phyloP scores from a whole-genome alignment of 192 early-diverging fungal species.

The Chytriomyces sp. region DNA sequence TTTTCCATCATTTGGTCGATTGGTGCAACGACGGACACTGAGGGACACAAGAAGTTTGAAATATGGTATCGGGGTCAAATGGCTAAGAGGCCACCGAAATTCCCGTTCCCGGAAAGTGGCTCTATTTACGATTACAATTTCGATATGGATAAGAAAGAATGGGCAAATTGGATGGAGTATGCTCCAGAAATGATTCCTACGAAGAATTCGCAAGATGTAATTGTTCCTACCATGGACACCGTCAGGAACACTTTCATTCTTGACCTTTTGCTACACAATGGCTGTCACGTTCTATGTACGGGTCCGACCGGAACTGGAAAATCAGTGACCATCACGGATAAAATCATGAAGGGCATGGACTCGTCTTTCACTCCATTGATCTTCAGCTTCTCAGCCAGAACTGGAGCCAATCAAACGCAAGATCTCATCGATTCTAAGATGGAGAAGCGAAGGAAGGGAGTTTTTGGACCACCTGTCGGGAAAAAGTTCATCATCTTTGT shows the following conservation, averaged over 20 bases:
- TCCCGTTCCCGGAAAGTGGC: constrained; percentile 44
- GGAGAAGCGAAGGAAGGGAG: constrained; percentile 65
- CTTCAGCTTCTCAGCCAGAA: constrained; percentile 64
- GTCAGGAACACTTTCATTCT: constrained; percentile 61
- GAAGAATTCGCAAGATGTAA: constrained; percentile 48
- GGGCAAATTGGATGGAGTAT: constrained; percentile 58
- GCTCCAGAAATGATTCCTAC: constrained; percentile 48
- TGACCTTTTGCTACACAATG: constrained; percentile 53
- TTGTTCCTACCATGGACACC: constrained; percentile 66
- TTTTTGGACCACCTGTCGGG: constrained; percentile 66
- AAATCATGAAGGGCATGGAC: constrained; percentile 58
- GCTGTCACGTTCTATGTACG: constrained; percentile 55
- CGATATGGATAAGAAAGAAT: constrained; percentile 42
- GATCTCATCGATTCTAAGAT: constrained; percentile 66
- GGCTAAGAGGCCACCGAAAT: constrained; percentile 11
- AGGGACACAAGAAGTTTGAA: constrained; percentile 61
- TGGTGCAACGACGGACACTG: constrained; percentile 58
- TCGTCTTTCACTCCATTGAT: constrained; percentile 49
- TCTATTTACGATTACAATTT: constrained; percentile 60
- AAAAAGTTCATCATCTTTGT: constrained; percentile 59
- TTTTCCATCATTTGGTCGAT: constrained; percentile 65
- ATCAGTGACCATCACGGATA: constrained; percentile 63
- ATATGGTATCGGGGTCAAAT: constrained; percentile 44
- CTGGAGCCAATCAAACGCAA: constrained; percentile 64
- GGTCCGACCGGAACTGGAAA: constrained; percentile 68